These are phyloP conservation scores for Fusarium sp. DNA, from an alignment of 2,329 filamentous ascomycete genomes.

Conservation along the genomic window DNA sequence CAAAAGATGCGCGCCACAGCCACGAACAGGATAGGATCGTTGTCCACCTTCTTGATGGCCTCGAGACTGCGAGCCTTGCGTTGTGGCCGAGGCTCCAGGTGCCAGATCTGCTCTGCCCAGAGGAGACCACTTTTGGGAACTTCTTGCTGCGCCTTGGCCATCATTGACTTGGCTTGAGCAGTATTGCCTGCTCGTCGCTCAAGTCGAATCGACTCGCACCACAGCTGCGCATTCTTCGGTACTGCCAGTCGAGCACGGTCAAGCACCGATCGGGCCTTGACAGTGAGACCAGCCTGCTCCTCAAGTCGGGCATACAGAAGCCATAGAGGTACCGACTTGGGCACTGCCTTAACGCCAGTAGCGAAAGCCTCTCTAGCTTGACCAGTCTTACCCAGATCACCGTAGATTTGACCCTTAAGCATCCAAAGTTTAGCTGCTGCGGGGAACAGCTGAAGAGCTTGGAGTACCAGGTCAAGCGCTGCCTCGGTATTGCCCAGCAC, in stretches of 20 bases:
- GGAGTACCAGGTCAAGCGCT: constrained; percentile 88
- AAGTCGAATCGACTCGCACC: constrained; percentile 94
- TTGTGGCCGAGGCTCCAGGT: constrained; percentile 91
- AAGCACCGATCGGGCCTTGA: constrained; percentile 94
- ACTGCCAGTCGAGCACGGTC: constrained; percentile 91
- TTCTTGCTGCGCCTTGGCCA: constrained; percentile 94
- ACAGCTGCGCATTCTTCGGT: constrained; percentile 86
- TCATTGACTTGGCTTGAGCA: constrained; percentile 87
- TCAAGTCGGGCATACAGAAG: constrained; percentile 90
- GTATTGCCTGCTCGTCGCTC: constrained; percentile 90
- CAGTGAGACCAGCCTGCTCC: constrained; percentile 84
- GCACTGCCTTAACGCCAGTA: constrained; percentile 88
- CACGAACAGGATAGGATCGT: constrained; percentile 89
- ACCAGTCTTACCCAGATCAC: constrained; percentile 81
- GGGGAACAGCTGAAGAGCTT: constrained; percentile 89
- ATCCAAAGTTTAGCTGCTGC: constrained; percentile 93
- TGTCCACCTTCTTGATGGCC: constrained; percentile 97
- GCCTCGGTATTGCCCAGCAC: constrained; percentile 84
- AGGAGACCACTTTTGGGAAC: constrained; percentile 89
- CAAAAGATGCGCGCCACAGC: constrained; percentile 97
- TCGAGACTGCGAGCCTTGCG: constrained; percentile 92
- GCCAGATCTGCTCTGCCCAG: constrained; percentile 96
- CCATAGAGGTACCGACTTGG: constrained; percentile 89
- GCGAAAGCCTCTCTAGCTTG: constrained; percentile 93
- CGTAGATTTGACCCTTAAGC: constrained; percentile 99